Base-by-base conservation (phyloP, 2,329 filamentous ascomycete genomes). In the Amylocarpus encephaloides region DNA sequence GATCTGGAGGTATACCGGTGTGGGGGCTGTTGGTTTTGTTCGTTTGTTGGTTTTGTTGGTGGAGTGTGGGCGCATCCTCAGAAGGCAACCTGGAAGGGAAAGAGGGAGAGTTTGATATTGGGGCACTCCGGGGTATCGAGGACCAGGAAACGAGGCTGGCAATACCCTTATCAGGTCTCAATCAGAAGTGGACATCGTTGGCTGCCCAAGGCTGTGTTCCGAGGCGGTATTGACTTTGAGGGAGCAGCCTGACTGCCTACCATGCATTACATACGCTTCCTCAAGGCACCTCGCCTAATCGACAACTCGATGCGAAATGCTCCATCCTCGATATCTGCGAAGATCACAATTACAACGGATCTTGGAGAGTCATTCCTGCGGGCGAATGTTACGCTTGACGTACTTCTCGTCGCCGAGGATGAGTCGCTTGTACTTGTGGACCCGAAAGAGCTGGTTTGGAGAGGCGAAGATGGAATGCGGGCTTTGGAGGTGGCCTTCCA, bases 181-280 rank as follows among this genome's bases (percentile, higher is more conserved):
- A 26, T 26, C 22, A 26, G 22, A 26, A 26, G 22, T 26, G 22
- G 22, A 26, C 22, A 26, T 26, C 22, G 4, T 26, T 26, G 22
- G 22, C 22, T 26, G 22, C 22, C 22, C 22, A 7, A 26, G 22
- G 22, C 22, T 26, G 22, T 26, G 22, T 26, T 4, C 4, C 4
- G 22, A 26, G 22, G 22, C 22, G 4, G 22, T 26, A 4, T 26
- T 26, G 7, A 26, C 16, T 16, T 13, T 15, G 16, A 42, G n/a
- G 29, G 10, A 42, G 10, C 15, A 10, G 16, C 36, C 22, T 15
- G n/a, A 9, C 12, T 29, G 26, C 9, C 29, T 26, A 38, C 26
- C 16, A 80, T 79, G 77, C 74, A 80, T 56, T 85, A 84, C 64
- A 72, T 87, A 60, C 82, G 83, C 53, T 85, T 86, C 59, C 72